Evolutionary conservation across 2,329 filamentous ascomycete species (phyloP).

Genomic region (Cytospora mali): DNA sequence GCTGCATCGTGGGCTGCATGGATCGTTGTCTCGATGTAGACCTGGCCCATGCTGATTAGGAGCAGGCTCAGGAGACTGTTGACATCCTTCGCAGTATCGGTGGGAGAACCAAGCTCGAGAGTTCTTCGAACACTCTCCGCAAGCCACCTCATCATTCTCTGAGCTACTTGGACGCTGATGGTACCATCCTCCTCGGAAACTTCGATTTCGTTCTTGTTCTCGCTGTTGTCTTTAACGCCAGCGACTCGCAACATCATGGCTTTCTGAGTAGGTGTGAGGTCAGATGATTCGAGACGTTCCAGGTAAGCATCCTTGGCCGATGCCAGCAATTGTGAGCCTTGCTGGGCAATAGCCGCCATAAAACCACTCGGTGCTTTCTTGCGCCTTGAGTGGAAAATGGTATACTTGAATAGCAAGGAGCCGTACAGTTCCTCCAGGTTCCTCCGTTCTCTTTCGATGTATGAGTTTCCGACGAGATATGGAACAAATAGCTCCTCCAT

Average conservation of each 20-base stretch:
- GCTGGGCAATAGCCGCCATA: slow-evolving; percentile 87
- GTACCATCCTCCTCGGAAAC: slow-evolving; percentile 87
- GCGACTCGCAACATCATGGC: slow-evolving; percentile 88
- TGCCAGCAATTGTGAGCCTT: slow-evolving; percentile 84
- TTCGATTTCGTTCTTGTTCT: slow-evolving; percentile 83
- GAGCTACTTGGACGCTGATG: slow-evolving; percentile 83
- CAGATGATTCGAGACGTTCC: slow-evolving; percentile 83
- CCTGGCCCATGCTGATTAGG: slow-evolving; percentile 83
- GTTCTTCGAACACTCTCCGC: slow-evolving; percentile 92
- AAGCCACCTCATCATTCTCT: slow-evolving; percentile 96
- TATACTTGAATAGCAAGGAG: slow-evolving; percentile 93
- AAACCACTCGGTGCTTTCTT: slow-evolving; percentile 91
- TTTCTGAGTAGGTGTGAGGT: slow-evolving; percentile 85
- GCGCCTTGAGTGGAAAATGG: slow-evolving; percentile 85
- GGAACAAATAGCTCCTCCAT: slow-evolving; percentile 77
- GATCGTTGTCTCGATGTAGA: slow-evolving; percentile 69
- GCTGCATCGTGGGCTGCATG: slow-evolving; percentile 75
- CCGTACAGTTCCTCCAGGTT: slow-evolving; percentile 82
- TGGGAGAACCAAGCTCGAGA: slow-evolving; percentile 83
- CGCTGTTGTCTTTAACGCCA: slow-evolving; percentile 74
- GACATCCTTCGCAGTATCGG: slow-evolving; percentile 93
- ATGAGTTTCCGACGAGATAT: slow-evolving; percentile 69
- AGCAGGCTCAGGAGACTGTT: slow-evolving; percentile 81
- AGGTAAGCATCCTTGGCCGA: slow-evolving; percentile 91
- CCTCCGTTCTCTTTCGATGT: slow-evolving; percentile 69